These are phyloP conservation scores for Pseudodiploospora longispora DNA, from an alignment of 2,329 filamentous ascomycete genomes.

Conservation along the genomic window DNA sequence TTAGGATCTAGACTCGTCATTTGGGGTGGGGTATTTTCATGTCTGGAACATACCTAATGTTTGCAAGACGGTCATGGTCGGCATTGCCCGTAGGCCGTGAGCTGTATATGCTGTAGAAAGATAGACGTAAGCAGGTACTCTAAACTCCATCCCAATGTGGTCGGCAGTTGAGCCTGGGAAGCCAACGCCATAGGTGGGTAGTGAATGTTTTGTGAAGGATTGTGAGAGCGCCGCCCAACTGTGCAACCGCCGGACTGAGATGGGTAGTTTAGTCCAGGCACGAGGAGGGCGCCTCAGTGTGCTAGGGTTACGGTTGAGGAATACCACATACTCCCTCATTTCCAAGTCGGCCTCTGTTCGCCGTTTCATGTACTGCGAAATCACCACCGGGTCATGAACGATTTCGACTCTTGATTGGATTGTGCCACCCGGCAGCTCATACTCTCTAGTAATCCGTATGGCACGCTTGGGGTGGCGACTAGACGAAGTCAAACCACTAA, in stretches of 20 bases:
- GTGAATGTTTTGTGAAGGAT: constrained; percentile 3
- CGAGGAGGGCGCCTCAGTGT: constrained; percentile 6
- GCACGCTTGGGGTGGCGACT: constrained; percentile 62
- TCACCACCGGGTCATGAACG: constrained; percentile 76
- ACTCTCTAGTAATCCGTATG: constrained; percentile 63
- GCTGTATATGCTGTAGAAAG: constrained; percentile 39
- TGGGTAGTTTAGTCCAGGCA: constrained; percentile 12
- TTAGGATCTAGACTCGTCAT: not conserved
- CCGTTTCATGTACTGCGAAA: constrained; percentile 78
- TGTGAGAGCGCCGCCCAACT: constrained; percentile 13
- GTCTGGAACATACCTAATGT: constrained; percentile 27
- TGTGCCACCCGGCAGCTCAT: constrained; percentile 36
- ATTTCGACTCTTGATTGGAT: constrained; percentile 57
- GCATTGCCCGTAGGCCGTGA: constrained; percentile 41
- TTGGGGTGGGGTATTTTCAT: not conserved
- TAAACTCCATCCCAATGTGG: constrained; percentile 25
- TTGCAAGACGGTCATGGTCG: constrained; percentile 41
- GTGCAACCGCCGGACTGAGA: constrained; percentile 12
- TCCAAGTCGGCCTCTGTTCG: constrained; percentile 64
- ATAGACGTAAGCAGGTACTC: constrained; percentile 30
- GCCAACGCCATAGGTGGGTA: constrained; percentile 16
- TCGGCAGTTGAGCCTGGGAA: constrained; percentile 21
- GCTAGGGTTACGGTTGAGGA: constrained; percentile 5
- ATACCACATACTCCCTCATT: constrained; percentile 57
- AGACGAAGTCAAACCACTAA: constrained; percentile 58